These are phyloP conservation scores for Pseudonitzschia pungens DNA, from an alignment of 108 stramenopile species.

Conservation along the genomic window DNA sequence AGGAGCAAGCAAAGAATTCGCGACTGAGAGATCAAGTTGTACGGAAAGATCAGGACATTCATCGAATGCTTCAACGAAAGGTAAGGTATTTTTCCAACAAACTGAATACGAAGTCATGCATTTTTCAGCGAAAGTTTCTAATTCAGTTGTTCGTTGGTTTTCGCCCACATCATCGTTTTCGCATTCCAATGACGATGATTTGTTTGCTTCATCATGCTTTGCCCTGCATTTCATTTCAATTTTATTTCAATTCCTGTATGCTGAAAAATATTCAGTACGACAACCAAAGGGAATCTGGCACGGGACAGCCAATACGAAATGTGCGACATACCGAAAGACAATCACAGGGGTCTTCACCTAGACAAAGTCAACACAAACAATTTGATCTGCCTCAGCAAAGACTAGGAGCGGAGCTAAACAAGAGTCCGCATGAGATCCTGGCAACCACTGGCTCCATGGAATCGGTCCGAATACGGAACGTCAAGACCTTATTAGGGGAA, in stretches of 20 bases:
- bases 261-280: conserved; percentile 35
- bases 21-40: conserved; percentile 44
- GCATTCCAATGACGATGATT: not conserved
- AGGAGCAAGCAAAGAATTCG: conserved; percentile 50
- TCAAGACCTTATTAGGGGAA: conserved; percentile 29
- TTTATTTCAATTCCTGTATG: not conserved
- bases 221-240: not conserved
- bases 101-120: not conserved
- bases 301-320: conserved; percentile 26
- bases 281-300: conserved; percentile 29
- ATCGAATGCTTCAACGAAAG: conserved; percentile 63
- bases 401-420: conserved; percentile 15
- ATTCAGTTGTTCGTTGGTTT: not conserved
- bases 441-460: conserved; percentile 50
- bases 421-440: conserved; percentile 51
- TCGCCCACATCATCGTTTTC: not conserved
- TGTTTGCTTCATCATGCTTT: not conserved
- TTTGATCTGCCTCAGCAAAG: conserved; percentile 12
- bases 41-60: conserved; percentile 72
- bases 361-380: conserved; percentile 7
- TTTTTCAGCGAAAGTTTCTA: not conserved
- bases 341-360: conserved; percentile 7
- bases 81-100: conserved; percentile 32
- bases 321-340: conserved; percentile 20
- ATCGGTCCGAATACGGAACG: conserved; percentile 47